A percentile compares a stretch with the other conserved stretches of the same genome.
phyloP scores from a whole-genome alignment of 371 early-diverging fungal genomes.

The Apophysomyces trapeziformis region DNA sequence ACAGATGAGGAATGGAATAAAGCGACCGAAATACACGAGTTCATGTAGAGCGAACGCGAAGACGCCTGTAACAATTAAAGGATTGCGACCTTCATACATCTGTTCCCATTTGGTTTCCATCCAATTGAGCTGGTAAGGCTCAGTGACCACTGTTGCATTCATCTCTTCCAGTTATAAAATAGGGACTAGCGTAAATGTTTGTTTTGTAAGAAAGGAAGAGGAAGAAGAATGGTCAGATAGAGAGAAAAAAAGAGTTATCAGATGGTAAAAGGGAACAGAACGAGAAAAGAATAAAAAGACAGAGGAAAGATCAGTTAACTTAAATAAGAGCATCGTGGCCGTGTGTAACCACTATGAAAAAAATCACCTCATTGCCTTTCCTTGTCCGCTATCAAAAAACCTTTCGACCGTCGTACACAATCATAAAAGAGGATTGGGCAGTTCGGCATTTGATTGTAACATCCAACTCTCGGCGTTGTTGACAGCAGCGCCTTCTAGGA shows the following conservation, averaged over 20 bases:
- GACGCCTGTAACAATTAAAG: slow-evolving; percentile 67
- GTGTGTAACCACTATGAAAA: slow-evolving; percentile 2
- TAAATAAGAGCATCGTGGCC: not conserved
- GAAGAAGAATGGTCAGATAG: slow-evolving; percentile 1
- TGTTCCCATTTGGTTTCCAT: slow-evolving; percentile 55
- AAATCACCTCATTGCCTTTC: slow-evolving; percentile 11
- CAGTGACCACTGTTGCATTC: slow-evolving; percentile 13
- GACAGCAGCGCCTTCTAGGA: slow-evolving; percentile 2
- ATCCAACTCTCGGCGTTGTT: slow-evolving; percentile 1
- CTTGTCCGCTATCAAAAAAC: not conserved
- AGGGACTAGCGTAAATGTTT: no score
- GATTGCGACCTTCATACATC: slow-evolving; percentile 71
- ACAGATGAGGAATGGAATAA: slow-evolving; percentile 73
- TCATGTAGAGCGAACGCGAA: slow-evolving; percentile 77
- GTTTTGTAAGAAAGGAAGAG: not conserved
- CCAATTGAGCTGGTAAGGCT: slow-evolving; percentile 22
- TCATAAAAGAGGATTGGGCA: not conserved
- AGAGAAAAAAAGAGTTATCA: not conserved
- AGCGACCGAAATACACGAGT: slow-evolving; percentile 79
- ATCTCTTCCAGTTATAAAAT: not conserved
- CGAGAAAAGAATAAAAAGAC: not conserved
- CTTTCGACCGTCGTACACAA: not conserved
- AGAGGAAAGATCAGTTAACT: not conserved
- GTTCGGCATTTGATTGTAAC: slow-evolving; percentile 8
- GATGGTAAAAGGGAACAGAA: not conserved